A percentile compares a stretch with the other conserved stretches of the same genome.
Evolutionary conservation across 2,329 filamentous ascomycete species (phyloP).

Genomic region (Exophiala sp.): DNA sequence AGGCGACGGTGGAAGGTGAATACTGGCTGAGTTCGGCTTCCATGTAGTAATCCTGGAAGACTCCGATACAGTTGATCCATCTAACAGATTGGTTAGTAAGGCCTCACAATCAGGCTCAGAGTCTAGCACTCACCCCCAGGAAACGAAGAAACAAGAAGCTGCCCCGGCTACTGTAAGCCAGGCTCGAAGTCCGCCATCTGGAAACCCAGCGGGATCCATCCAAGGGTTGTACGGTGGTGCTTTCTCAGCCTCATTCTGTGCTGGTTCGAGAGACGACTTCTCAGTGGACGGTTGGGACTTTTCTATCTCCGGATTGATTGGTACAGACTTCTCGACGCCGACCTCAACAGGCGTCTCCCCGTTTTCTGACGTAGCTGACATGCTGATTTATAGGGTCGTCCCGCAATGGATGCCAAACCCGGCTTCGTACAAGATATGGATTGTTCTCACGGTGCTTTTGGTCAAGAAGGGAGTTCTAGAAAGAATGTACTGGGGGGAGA

Average conservation of each 20-base stretch:
- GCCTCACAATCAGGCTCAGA: not conserved
- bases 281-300: not conserved
- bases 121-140: conserved; percentile 46
- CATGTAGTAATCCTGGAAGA: conserved; percentile 57
- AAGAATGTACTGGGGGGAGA: no score
- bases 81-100: conserved; percentile 7
- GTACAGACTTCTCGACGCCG: not conserved
- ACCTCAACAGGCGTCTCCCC: conserved; percentile 9
- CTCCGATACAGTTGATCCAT: conserved; percentile 40
- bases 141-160: conserved; percentile 45
- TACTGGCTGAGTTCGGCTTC: conserved; percentile 44
- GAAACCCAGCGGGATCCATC: conserved; percentile 48
- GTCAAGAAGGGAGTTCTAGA: no score
- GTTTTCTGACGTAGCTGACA: not conserved
- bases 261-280: conserved; percentile 9
- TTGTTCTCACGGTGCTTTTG: no score
- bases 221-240: conserved; percentile 21
- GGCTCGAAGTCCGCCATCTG: conserved; percentile 54
- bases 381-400: no score
- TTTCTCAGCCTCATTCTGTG: conserved; percentile 15
- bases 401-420: no score
- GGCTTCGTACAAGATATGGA: no score
- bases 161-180: conserved; percentile 53
- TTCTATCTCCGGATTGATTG: not conserved
- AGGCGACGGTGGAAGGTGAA: conserved; percentile 53